Base-by-base conservation (phyloP, 148 eudicot species). In the Vaccinium myrtillus region DNA sequence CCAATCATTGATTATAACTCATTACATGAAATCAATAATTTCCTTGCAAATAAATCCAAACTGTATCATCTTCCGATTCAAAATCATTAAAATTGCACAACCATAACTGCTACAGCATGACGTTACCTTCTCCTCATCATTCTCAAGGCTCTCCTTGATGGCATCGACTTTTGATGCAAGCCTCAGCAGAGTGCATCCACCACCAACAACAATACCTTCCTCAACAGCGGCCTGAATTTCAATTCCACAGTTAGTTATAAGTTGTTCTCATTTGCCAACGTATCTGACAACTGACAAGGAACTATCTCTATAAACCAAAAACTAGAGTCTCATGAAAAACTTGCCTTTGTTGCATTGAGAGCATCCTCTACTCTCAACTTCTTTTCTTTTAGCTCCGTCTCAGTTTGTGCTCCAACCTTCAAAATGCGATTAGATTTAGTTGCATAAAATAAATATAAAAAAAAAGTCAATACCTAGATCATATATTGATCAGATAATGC, bases 361-460 rank as follows among this genome's bases (percentile, higher is more conserved):
- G 97, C 97, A 88, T 94, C 97, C 86, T 94, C 97, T 61, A 94
- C 94, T 87, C 97, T 89, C 87, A 92, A 85, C 86, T 94, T 94
- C 91, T 92, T 89, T 80, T 94, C 97, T 89, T 92, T 92, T 11
- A 94, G 90, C 87, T 94, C 97, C 23, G 97, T 94, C 86, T 94
- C 97, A 69, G 97, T 92, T 83, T 88, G 90, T 85, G 97, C 97
- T 77, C 97, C 97, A 78, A 94, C 93, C 94, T 69, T 69, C 43
- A 69, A 69, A 27, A 3, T 30, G 30, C 30, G 43, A 69, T 69
- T 69, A 69, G 74, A 30, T 27, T 92, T 75, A 36, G 39, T 32
- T 49, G 50, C 65, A n/a, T 79, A 43, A 79, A n/a, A 30, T 11
- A 12, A 21, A 59, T 6, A 0, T 43, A 4, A 4, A 12, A 15